Evolutionary conservation across 495 filamentous ascomycete genomes (phyloP), one percentile per base, ranked within the genome.

Genomic region (Extremus antarcticus): DNA sequence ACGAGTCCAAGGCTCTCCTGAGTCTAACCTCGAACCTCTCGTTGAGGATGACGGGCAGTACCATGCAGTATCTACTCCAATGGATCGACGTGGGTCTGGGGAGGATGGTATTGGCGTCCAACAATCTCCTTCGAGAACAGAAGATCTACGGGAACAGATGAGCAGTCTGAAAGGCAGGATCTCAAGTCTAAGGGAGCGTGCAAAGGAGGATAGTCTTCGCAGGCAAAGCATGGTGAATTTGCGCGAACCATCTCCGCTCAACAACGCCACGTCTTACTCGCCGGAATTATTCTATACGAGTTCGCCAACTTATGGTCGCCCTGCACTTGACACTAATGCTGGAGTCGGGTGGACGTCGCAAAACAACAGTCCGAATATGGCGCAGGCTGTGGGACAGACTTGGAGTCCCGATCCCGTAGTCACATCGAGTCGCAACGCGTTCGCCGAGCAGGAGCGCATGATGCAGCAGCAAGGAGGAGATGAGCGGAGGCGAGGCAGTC

Each of bases 151-250:
- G 50, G 85, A 90, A 58, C 90, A 98, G 71, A 92, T 97, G 85
- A 84, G 90, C 60, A 90, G 90, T 59, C 73, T 98, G 22, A 89
- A 91, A 62, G 92, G 91, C 49, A 87, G 89, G 60, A 87, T 98
- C 20, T 94, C 90, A 2, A 85, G 76, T 11, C 70, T 98, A 29
- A 82, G 90, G 56, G 80, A 90, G 59, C 85, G 90, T 65, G 84
- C 85, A 3, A 80, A 86, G 47, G 86, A 86, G 56, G 92, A 96
- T 61, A 87, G 78, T 56, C 68, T 95, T 58, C 85, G 86, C 58
- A 78, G 92, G 43, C 81, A 85, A 47, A 95, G 91, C 65, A 65
- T 94, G 50, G 88, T 91, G 59, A 91, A 80, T 68, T 70, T 95
- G 55, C 80, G 89, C 11, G 88, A 86, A 4, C 85, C 87, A 2